Base-by-base conservation (phyloP, 345 rosid genomes). In the Hibiscus tridactylites region DNA sequence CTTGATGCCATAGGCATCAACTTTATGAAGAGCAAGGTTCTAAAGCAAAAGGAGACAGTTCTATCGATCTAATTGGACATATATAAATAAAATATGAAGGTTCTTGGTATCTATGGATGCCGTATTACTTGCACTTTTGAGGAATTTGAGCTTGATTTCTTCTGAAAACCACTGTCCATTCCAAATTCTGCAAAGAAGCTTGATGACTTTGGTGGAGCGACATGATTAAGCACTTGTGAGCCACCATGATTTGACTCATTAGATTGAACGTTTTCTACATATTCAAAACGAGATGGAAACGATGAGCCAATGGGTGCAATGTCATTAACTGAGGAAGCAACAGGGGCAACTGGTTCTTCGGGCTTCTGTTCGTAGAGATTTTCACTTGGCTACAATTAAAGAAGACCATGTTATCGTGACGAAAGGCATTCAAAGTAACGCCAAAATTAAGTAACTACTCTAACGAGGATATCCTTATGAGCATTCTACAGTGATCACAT, bases 301-400 rank as follows among this genome's bases (percentile, higher is more conserved):
- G 95, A 81, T 67, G 92, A 74, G 73, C 91, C 85, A 76, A 80
- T 77, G 62, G 88, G 73, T 16, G 90, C 73, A 44, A 64, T 71
- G 42, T 76, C 84, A 73, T 75, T 86, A 74, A 85, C 76, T 50
- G 95, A 71, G 66, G 96, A 65, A 77, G 90, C 73, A 79, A 78
- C 88, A 19, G 89, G 85, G 75, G 54, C 77, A 74, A 79, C 81
- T 28, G 85, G 86, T 75, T 92, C 98, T 85, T 91, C 96, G 35
- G 99, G 99, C 81, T 96, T 91, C 80, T 96, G 99, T 74, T 96
- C 98, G 78, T 96, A 96, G 2, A 96, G 88, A 81, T 82, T 84
- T 75, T 86, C 98, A 77, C 81, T 91, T 52, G 96, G 79, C 98
- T 95, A 86, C 44, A 29, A 68, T 28, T 6, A 28, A 68, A 68